These are phyloP conservation scores for Hygrocybe punicea DNA, from an alignment of 768 basidiomycete genomes.

Conservation along the genomic window DNA sequence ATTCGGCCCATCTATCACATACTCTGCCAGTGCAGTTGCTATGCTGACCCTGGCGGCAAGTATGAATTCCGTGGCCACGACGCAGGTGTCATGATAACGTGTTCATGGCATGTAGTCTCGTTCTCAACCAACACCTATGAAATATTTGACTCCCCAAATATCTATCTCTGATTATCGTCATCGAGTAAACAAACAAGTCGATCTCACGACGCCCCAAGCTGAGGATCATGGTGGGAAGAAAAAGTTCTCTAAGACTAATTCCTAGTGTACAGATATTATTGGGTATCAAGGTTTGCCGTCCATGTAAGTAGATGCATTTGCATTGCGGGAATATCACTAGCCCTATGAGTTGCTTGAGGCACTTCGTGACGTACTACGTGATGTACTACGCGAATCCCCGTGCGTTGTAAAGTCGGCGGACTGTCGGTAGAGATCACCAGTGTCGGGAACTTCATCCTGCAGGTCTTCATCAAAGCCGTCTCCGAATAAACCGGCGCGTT, in stretches of 20 bases:
- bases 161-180: too few relatives aligned
- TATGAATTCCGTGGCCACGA: constrained; percentile 52
- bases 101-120: too few relatives aligned
- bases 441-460: not conserved
- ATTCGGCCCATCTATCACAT: constrained; percentile 78
- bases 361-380: constrained; percentile 9
- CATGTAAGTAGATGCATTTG: too few relatives aligned
- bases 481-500: constrained; percentile 25
- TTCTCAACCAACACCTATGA: too few relatives aligned
- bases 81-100: constrained; percentile 31
- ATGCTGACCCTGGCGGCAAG: constrained; percentile 57
- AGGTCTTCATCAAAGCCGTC: constrained; percentile 7
- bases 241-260: too few relatives aligned
- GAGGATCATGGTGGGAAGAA: too few relatives aligned
- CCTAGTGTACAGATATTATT: too few relatives aligned
- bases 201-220: too few relatives aligned
- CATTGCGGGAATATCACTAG: not conserved
- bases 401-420: constrained; percentile 13
- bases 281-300: too few relatives aligned
- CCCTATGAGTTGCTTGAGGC: constrained; percentile 7
- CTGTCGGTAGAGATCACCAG: constrained; percentile 14
- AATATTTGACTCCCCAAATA: too few relatives aligned
- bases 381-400: constrained; percentile 7
- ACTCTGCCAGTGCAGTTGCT: constrained; percentile 56
- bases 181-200: too few relatives aligned